These are phyloP conservation scores for Hyaloscypha variabilis DNA, from an alignment of 495 filamentous ascomycete species.

Conservation along the genomic window DNA sequence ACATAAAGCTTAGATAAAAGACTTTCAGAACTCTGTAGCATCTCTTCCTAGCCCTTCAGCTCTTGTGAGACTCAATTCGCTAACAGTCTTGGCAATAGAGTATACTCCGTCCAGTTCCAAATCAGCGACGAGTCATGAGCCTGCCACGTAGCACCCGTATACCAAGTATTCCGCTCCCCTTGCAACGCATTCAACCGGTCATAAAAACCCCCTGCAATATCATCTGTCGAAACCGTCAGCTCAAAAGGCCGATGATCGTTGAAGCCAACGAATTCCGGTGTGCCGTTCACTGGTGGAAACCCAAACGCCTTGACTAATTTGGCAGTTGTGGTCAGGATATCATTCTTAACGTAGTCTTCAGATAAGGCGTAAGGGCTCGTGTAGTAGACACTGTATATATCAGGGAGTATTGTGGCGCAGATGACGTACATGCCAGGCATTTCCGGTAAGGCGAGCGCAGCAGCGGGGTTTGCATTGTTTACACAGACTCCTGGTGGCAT, in stretches of 20 bases:
- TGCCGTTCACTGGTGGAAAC: conserved; percentile 8
- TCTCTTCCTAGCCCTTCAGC: no score
- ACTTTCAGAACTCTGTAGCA: no score
- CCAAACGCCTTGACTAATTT: not conserved
- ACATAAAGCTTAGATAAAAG: no score
- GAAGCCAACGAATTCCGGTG: conserved; percentile 34
- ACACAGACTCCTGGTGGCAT: conserved; percentile 22
- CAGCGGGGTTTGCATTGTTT: conserved; percentile 36
- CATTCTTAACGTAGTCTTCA: not conserved
- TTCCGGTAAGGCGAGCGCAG: conserved; percentile 1
- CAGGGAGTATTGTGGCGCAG: not conserved
- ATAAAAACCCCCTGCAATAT: conserved; percentile 52
- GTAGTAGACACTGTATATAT: not conserved
- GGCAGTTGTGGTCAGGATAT: not conserved
- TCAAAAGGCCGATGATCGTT: conserved; percentile 43
- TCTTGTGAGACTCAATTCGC: not conserved
- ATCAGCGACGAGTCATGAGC: conserved; percentile 41
- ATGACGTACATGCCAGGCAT: conserved; percentile 5
- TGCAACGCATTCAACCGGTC: conserved; percentile 51
- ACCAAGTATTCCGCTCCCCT: conserved; percentile 52
- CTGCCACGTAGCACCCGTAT: conserved; percentile 48
- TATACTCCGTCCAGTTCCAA: conserved; percentile 41
- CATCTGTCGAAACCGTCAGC: conserved; percentile 36
- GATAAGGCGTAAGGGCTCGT: not conserved
- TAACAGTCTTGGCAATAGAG: conserved; percentile 26